Evolutionary conservation across 2,329 filamentous ascomycete species (phyloP), one percentile per base, ranked within the genome.

Genomic region (Cladosporium phlei): DNA sequence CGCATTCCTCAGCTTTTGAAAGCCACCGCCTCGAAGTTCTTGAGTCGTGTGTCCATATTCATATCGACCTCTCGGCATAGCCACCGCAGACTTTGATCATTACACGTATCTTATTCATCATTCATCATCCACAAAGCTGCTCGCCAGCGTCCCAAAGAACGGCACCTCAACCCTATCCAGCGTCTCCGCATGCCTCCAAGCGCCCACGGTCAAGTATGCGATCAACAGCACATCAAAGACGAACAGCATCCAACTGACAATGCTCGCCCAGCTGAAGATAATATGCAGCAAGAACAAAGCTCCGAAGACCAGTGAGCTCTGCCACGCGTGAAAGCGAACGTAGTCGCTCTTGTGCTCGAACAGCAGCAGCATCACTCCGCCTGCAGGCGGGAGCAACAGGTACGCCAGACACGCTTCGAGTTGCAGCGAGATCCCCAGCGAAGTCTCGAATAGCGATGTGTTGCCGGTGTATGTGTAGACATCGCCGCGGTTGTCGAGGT

Each of bases 321-420:
- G 93, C 91, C 93, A 98, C 6, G 93, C 93, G 67, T 98, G 93
- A 58, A 97, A 97, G 53, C 93, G 79, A 48, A 98, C 93, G 67
- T 95, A 98, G 69, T 98, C 93, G 63, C 89, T 96, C 73, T 95
- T 93, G 62, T 90, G 82, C 75, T 98, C 93, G 53, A 91, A 65
- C 34, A 97, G 78, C 55, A 98, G 69, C 57, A 98, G 69, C 55
- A 95, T 66, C 20, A 96, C 87, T 3, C 86, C 87, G 2, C 91
- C 93, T 0, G 90, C 76, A 1, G 93, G 93, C 52, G 93, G 93
- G 11, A 95, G 70, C 39, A 85, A 73, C 52, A 96, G 64, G 66
- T 98, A 98, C 43, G 93, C 91, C 61, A 96, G 69, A 63, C 85
- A 87, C 5, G 93, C 91, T 73, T 97, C 91, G 62, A 91, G 85